Base-by-base conservation (phyloP, 306 rosid species). In the Senna tora region DNA sequence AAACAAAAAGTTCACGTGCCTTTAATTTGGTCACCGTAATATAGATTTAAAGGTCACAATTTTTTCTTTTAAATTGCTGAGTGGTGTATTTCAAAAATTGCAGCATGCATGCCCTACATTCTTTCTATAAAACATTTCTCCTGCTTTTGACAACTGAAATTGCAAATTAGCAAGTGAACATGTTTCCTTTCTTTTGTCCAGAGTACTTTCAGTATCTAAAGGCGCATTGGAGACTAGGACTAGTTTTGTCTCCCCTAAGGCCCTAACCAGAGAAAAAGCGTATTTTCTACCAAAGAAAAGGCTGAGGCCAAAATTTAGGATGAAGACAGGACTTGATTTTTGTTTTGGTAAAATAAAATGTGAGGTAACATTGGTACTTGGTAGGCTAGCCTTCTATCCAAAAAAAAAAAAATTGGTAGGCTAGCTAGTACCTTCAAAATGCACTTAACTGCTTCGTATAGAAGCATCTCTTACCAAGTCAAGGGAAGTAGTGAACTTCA, bases 391-490 rank as follows among this genome's bases (percentile, higher is more conserved):
- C n/a, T n/a, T n/a, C n/a, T n/a, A n/a, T n/a, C n/a, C n/a, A n/a
- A n/a, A n/a, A n/a, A n/a, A n/a, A n/a, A n/a, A n/a, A n/a, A n/a
- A n/a, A n/a, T n/a, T n/a, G n/a, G 39, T 52, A 32, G 28, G 56
- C 16, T 67, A 36, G 75, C 45, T 55, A 43, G 50, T 69, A 69
- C 38, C 17, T 69, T 68, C 13, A 34, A 72, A 34, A 20, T 74
- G 33, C 36, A 12, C 41, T 47, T 15, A 36, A 16, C n/a, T 22
- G 42, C 42, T 46, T 69, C 45, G 50, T 42, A 32, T 55, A 28
- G 21, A 67, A 61, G 19, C 43, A 53, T 62, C 28, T 52, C 46
- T 65, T 65, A 58, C 45, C 55, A 67, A 45, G 69, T 28, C 33
- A 28, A 45, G 52, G 10, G 50, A 76, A 43, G 20, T 43, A 45